These are phyloP conservation scores for Phaeophleospora eucalypticola DNA, from an alignment of 2,329 filamentous ascomycete species.

Conservation along the genomic window DNA sequence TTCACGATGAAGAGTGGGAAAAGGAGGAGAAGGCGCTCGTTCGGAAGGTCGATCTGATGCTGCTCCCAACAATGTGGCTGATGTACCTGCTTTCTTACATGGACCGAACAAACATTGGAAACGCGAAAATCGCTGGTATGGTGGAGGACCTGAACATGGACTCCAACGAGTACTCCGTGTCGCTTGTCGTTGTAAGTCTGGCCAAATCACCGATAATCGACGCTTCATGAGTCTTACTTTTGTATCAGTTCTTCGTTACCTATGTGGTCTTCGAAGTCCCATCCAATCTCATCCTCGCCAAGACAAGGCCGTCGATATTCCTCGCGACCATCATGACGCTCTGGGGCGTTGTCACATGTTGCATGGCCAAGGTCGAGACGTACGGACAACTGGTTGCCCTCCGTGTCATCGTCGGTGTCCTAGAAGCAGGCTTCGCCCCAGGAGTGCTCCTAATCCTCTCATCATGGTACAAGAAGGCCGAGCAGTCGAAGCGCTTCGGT, in stretches of 20 bases:
- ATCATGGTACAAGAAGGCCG: conserved; percentile 57
- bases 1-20: conserved; percentile 8
- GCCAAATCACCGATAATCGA: background rate
- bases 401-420: conserved; percentile 52
- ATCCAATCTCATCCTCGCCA: conserved; percentile 52
- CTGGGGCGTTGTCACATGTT: conserved; percentile 48
- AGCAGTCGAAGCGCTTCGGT: conserved; percentile 55
- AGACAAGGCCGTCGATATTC: conserved; percentile 49
- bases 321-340: conserved; percentile 50
- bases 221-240: too few species aligned
- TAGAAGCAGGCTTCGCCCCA: conserved; percentile 54
- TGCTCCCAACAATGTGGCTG: conserved; percentile 48
- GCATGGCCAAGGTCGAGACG: conserved; percentile 48
- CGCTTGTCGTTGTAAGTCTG: conserved; percentile 44
- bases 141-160: conserved; percentile 42
- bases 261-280: conserved; percentile 53
- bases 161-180: conserved; percentile 49
- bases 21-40: conserved; percentile 44
- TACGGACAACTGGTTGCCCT: conserved; percentile 50
- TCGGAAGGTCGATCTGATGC: conserved; percentile 42
- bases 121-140: conserved; percentile 52
- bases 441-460: conserved; percentile 54
- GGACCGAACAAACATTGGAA: conserved; percentile 44
- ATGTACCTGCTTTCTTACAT: conserved; percentile 50
- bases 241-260: conserved; percentile 15